phyloP scores from a whole-genome alignment of 1,284 basidiomycete genomes.

The Irpex sp. region DNA sequence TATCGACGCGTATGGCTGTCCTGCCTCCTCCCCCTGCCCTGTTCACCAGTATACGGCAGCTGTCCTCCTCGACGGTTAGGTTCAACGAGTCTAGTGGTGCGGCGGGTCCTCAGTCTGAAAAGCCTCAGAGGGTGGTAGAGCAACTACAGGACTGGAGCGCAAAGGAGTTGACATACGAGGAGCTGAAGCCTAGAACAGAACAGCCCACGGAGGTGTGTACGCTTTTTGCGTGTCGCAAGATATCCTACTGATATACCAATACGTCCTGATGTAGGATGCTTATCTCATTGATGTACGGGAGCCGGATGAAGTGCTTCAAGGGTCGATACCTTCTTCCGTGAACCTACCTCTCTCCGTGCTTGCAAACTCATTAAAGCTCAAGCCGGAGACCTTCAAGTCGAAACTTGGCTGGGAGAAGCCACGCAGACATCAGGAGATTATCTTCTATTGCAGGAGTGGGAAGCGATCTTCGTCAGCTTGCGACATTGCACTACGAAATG shows the following conservation, averaged over 20 bases:
- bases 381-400: slow-evolving; percentile 57
- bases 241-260: neutral
- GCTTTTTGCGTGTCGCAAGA: neutral
- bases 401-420: slow-evolving; percentile 90
- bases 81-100: neutral
- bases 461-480: slow-evolving; percentile 81
- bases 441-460: slow-evolving; percentile 95
- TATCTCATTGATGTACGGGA: slow-evolving; percentile 93
- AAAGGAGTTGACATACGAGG: slow-evolving; percentile 72
- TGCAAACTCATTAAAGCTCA: slow-evolving; percentile 64
- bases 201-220: slow-evolving; percentile 75
- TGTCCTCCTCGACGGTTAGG: neutral
- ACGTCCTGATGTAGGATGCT: slow-evolving; percentile 50
- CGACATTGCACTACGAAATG: slow-evolving; percentile 82
- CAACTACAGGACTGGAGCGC: slow-evolving; percentile 57
- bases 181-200: slow-evolving; percentile 80
- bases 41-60: neutral
- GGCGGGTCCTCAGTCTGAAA: neutral
- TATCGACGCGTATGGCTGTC: neutral
- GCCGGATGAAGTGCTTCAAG: slow-evolving; percentile 89
- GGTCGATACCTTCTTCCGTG: slow-evolving; percentile 93
- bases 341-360: slow-evolving; percentile 89
- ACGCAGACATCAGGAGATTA: slow-evolving; percentile 67
- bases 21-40: neutral
- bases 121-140: neutral